Conservation (phyloP, 768 basidiomycete genomes). For the Paxillus ammoniavirescens region DNA sequence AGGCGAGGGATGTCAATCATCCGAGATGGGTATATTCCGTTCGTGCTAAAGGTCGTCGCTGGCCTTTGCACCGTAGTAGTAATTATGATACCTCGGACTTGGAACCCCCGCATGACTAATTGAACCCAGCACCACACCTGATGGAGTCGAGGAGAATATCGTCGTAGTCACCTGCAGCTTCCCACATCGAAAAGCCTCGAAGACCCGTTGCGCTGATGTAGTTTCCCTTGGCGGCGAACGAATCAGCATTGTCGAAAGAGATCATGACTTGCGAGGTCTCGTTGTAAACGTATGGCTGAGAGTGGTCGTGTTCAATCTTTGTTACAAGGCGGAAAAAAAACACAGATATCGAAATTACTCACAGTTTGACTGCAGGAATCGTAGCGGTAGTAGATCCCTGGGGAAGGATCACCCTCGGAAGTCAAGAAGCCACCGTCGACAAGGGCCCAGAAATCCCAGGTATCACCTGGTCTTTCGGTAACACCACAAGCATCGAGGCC, state of each 20-base stretch:
- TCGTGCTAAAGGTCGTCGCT: no score
- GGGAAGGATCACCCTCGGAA: constrained; percentile 15
- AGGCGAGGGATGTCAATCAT: no score
- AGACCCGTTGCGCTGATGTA: constrained; percentile 53
- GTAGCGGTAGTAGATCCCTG: constrained; percentile 51
- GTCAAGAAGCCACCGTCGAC: no score
- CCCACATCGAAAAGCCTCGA: constrained; percentile 67
- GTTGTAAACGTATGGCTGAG: constrained; percentile 68
- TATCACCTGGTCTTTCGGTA: not conserved
- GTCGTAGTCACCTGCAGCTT: constrained; percentile 59
- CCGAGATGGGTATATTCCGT: no score
- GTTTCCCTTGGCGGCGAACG: constrained; percentile 56
- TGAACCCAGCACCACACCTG: not conserved
- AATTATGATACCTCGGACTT: not conserved
- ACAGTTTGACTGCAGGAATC: constrained; percentile 76
- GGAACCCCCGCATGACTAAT: not conserved
- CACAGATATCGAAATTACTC: constrained; percentile 18
- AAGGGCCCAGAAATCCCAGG: not conserved
- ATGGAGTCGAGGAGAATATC: constrained; percentile 62
- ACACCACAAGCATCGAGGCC: constrained; percentile 13
- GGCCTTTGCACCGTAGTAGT: no score
- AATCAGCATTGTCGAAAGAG: constrained; percentile 58
- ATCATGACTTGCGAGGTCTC: constrained; percentile 50
- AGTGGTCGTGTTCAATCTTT: not conserved
- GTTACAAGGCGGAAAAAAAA: not conserved